Percentiles rank a stretch among this genome's conserved stretches.
These are phyloP conservation scores for Globisporangium apiculatum DNA, from an alignment of 352 stramenopile species.

Conservation along the genomic window DNA sequence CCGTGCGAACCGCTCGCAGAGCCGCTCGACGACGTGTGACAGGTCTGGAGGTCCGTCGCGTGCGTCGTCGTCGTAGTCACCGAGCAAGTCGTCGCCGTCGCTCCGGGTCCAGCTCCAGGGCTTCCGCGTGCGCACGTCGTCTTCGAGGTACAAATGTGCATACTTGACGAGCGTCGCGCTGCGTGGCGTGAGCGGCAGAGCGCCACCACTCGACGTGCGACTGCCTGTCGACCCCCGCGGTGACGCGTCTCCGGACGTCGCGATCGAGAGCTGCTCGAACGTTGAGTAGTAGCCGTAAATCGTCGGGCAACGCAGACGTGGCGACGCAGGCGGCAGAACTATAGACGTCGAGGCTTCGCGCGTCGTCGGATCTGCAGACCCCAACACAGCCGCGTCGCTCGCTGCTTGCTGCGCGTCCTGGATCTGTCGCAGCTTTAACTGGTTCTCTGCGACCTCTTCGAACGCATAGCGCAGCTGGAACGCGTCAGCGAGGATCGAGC, in stretches of 20 bases:
- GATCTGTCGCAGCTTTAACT: slow-evolving; percentile 20
- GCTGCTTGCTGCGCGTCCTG: slow-evolving; percentile 10
- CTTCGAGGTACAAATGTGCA: slow-evolving; percentile 59
- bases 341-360: slow-evolving; percentile 5
- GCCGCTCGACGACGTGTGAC: slow-evolving; percentile 8
- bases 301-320: slow-evolving; percentile 45
- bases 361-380: not conserved
- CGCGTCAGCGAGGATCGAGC: slow-evolving; percentile 37
- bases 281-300: slow-evolving; percentile 74
- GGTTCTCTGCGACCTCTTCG: slow-evolving; percentile 59
- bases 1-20: slow-evolving; percentile 31
- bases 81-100: slow-evolving; percentile 33
- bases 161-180: slow-evolving; percentile 76
- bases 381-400: not conserved
- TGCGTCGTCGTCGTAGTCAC: slow-evolving; percentile 2
- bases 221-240: not conserved
- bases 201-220: not conserved
- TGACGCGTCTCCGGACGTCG: not conserved
- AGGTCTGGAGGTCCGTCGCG: not conserved
- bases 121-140: slow-evolving; percentile 43
- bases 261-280: slow-evolving; percentile 43
- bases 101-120: slow-evolving; percentile 51
- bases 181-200: slow-evolving; percentile 38
- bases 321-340: slow-evolving; percentile 13
- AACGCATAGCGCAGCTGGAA: slow-evolving; percentile 58